Percentiles rank a stretch among this genome's conserved stretches.
Conservation (phyloP, 2,329 filamentous ascomycete genomes). For the Polychaeton citri region DNA sequence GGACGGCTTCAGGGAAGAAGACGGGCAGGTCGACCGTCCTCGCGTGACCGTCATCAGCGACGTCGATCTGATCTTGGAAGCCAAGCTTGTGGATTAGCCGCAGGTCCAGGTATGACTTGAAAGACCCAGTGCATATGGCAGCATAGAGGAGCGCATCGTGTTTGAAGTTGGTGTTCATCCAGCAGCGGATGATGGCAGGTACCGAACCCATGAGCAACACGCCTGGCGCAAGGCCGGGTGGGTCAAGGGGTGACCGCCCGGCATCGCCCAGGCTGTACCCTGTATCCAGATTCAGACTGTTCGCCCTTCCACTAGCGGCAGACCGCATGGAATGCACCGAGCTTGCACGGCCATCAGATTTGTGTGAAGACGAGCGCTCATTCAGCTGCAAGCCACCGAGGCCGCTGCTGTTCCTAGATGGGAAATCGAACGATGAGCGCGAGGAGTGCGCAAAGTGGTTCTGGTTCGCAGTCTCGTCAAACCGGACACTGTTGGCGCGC, state of each 20-base stretch:
- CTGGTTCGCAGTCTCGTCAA: constrained; percentile 89
- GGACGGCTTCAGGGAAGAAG: constrained; percentile 81
- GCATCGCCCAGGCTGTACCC: constrained; percentile 51
- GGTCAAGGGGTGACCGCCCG: constrained; percentile 56
- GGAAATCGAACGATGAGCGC: neutral
- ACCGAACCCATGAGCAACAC: constrained; percentile 78
- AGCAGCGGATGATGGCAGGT: constrained; percentile 89
- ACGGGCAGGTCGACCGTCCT: constrained; percentile 64
- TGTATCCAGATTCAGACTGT: constrained; percentile 77
- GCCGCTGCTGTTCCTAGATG: constrained; percentile 45
- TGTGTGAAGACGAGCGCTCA: constrained; percentile 84
- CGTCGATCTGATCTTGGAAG: constrained; percentile 42
- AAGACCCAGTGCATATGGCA: constrained; percentile 82
- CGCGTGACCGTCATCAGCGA: constrained; percentile 37
- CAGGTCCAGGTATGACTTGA: constrained; percentile 68
- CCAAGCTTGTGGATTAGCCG: constrained; percentile 63
- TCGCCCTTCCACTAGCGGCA: constrained; percentile 64
- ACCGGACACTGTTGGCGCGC: constrained; percentile 90
- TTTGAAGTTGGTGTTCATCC: constrained; percentile 82
- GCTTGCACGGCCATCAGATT: constrained; percentile 88
- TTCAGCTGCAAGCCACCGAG: constrained; percentile 69
- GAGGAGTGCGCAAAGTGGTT: constrained; percentile 63
- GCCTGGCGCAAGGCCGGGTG: constrained; percentile 65
- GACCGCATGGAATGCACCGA: constrained; percentile 72
- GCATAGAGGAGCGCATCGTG: constrained; percentile 83